These are phyloP conservation scores for Fusarium foetens DNA, from an alignment of 2,329 filamentous ascomycete species.

Conservation along the genomic window DNA sequence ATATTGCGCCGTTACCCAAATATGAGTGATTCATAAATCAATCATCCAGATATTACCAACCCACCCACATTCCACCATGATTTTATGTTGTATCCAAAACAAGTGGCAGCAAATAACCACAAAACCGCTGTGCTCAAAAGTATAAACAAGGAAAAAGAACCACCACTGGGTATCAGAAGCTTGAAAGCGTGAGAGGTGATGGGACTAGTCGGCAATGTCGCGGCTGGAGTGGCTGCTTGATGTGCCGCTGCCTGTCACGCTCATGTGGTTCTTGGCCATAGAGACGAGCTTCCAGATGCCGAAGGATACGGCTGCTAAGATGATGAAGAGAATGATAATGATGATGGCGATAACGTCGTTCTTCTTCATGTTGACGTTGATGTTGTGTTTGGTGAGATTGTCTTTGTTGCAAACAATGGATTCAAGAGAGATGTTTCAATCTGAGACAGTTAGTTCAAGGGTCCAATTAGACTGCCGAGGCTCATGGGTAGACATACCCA, in stretches of 20 bases:
- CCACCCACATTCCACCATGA: conserved; percentile 15
- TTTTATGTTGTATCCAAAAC: conserved; percentile 20
- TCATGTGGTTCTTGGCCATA: conserved; percentile 58
- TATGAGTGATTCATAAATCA: conserved; percentile 21
- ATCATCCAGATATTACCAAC: conserved; percentile 23
- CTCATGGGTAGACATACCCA: conserved; percentile 3
- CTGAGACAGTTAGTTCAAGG: conserved; percentile 14
- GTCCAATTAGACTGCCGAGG: background rate
- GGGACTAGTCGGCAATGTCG: conserved; percentile 30
- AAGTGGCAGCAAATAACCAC: conserved; percentile 1
- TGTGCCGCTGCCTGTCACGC: conserved; percentile 47
- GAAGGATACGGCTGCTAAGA: conserved; percentile 69
- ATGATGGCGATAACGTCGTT: conserved; percentile 77
- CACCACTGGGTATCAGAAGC: conserved; percentile 11
- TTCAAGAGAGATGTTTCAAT: conserved; percentile 1
- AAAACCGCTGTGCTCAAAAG: conserved; percentile 21
- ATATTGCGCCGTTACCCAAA: conserved; percentile 32
- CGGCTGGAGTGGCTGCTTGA: conserved; percentile 33
- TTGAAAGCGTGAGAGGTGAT: background rate
- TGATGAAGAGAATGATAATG: conserved; percentile 72
- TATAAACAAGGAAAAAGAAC: conserved; percentile 17
- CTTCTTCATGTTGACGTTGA: conserved; percentile 63
- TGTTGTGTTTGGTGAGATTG: background rate
- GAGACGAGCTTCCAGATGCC: conserved; percentile 71
- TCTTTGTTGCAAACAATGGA: background rate